phyloP scores from a whole-genome alignment of 208 protist species.

The Herpetomonas samuelpessoai region DNA sequence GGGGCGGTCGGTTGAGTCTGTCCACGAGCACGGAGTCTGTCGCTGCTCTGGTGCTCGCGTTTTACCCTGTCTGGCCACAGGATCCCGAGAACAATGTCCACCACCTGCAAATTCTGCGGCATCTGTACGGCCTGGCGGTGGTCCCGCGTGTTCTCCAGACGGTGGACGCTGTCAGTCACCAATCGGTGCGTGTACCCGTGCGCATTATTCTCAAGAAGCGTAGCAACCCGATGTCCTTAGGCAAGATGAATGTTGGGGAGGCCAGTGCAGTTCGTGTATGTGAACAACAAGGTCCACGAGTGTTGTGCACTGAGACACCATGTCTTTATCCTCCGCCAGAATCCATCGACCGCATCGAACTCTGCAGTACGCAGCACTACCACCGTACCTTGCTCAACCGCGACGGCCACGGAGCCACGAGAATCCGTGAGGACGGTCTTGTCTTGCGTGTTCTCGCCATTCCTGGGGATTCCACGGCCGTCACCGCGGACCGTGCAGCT shows the following conservation, averaged over 20 bases:
- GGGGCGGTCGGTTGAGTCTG: conserved; percentile 89
- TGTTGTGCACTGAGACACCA: conserved; percentile 60
- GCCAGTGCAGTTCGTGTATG: no score
- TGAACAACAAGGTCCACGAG: no score
- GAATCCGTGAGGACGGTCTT: conserved; percentile 33
- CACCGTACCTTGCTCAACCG: conserved; percentile 40
- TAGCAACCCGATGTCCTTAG: no score
- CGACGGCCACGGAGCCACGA: conserved; percentile 2
- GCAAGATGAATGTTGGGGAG: no score
- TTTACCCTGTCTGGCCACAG: conserved; percentile 94
- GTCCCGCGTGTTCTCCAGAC: conserved; percentile 91
- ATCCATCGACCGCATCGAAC: conserved; percentile 69
- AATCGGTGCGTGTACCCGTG: conserved; percentile 65
- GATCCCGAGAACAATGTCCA: conserved; percentile 89
- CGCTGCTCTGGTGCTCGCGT: conserved; percentile 89
- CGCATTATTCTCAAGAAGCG: conserved; percentile 47
- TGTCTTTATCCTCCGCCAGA: conserved; percentile 69
- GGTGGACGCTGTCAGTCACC: conserved; percentile 86
- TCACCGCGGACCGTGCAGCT: no score
- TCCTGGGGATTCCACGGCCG: not conserved
- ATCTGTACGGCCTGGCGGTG: conserved; percentile 94
- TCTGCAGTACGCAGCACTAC: conserved; percentile 62
- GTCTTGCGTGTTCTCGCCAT: conserved; percentile 45
- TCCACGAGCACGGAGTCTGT: conserved; percentile 73
- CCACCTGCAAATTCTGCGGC: conserved; percentile 89